Evolutionary conservation across 2,329 filamentous ascomycete genomes (phyloP).

Genomic region (Talaromyces sp.): DNA sequence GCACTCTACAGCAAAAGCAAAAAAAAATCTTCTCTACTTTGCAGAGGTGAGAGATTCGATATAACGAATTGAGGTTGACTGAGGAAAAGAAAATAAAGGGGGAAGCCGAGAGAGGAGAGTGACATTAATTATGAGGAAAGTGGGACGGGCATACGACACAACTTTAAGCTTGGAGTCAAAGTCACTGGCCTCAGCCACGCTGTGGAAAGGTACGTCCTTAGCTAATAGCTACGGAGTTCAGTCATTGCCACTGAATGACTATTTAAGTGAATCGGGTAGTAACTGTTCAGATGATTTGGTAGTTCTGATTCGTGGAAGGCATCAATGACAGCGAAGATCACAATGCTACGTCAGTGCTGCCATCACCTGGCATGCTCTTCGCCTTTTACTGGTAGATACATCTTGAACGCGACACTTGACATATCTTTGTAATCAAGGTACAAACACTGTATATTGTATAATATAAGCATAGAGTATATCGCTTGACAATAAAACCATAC

Average conservation of each 20-base stretch:
- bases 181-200: neutral
- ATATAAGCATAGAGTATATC: conserved; percentile 11
- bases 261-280: neutral
- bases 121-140: conserved; percentile 1
- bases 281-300: neutral
- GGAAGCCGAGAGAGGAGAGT: neutral
- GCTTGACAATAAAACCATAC: conserved; percentile 8
- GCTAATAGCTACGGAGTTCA: neutral
- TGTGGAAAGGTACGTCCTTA: neutral
- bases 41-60: neutral
- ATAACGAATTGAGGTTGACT: neutral
- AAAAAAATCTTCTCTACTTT: neutral
- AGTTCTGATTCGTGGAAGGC: neutral
- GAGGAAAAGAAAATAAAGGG: neutral
- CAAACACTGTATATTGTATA: neutral
- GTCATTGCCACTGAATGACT: neutral
- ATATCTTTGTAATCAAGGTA: neutral
- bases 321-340: neutral
- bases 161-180: conserved; percentile 3
- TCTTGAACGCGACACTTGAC: neutral
- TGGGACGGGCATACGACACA: conserved; percentile 4
- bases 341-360: neutral
- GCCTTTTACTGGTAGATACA: neutral
- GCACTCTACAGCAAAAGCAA: neutral
- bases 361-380: neutral